Evolutionary conservation across 257 asterid genomes (phyloP).

Genomic region (Solanum ossicruentum): DNA sequence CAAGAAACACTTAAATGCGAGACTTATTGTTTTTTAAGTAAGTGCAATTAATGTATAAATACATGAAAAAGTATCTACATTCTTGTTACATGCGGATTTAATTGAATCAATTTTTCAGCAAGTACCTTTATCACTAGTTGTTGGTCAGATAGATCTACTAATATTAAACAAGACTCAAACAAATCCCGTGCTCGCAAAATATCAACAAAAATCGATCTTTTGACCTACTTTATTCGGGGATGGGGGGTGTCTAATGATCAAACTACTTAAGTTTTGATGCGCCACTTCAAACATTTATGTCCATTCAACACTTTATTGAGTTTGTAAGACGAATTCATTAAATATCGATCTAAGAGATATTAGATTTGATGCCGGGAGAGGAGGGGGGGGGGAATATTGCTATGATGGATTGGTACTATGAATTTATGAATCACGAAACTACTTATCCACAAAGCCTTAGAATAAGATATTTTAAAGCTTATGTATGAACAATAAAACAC

Average conservation of each 20-base stretch:
- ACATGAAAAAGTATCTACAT: too few relatives aligned
- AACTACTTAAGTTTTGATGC: background rate
- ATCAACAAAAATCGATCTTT: background rate
- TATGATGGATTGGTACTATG: background rate
- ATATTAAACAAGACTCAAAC: background rate
- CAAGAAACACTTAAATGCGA: background rate
- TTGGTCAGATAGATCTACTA: too few relatives aligned
- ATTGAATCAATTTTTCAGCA: too few relatives aligned
- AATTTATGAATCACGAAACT: background rate
- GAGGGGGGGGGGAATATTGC: background rate
- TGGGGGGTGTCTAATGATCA: background rate
- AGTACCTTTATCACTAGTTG: too few relatives aligned
- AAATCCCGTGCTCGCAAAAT: background rate
- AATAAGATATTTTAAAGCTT: background rate
- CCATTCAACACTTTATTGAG: background rate
- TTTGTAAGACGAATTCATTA: background rate
- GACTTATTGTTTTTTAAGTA: too few relatives aligned
- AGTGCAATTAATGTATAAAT: too few relatives aligned
- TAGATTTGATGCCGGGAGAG: background rate
- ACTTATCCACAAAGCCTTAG: too few relatives aligned
- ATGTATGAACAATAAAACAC: background rate
- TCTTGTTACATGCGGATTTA: too few relatives aligned
- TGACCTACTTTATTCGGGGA: background rate
- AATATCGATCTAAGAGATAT: background rate
- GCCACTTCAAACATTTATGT: too few relatives aligned